phyloP scores from a whole-genome alignment of 768 basidiomycete genomes.

The Pisolithus orientalis region DNA sequence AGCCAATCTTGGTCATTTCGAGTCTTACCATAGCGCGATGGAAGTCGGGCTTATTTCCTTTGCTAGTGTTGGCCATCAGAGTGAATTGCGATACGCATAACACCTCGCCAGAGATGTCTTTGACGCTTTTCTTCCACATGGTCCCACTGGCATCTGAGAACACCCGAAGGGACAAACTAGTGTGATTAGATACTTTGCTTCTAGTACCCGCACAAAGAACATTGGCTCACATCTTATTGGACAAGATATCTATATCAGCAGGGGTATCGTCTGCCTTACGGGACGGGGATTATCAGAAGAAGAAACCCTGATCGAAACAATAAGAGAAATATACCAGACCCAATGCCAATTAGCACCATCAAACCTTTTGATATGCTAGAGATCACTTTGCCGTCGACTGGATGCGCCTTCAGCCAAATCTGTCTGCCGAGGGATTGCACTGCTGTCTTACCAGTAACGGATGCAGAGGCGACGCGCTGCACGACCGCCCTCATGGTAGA shows the following conservation, averaged over 20 bases:
- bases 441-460: constrained; percentile 60
- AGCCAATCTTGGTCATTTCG: background rate
- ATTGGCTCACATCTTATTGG: constrained; percentile 71
- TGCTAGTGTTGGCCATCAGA: constrained; percentile 77
- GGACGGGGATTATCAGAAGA: constrained; percentile 1
- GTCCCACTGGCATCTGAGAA: constrained; percentile 58
- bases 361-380: constrained; percentile 81
- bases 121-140: constrained; percentile 86
- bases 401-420: background rate
- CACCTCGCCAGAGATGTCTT: constrained; percentile 84
- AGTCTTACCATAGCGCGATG: constrained; percentile 81
- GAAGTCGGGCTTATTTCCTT: constrained; percentile 90
- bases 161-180: constrained; percentile 64
- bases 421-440: background rate
- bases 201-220: background rate
- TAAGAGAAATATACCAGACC: constrained; percentile 48
- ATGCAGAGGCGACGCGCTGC: constrained; percentile 78
- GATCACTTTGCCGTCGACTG: constrained; percentile 76
- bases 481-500: constrained; percentile 73
- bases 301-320: background rate
- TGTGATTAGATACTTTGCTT: background rate
- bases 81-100: constrained; percentile 96
- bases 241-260: constrained; percentile 61
- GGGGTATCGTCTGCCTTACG: constrained; percentile 69
- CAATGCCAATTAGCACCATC: constrained; percentile 89